Evolutionary conservation across 768 basidiomycete genomes (phyloP), one percentile per base, ranked within the genome.

Genomic region (Phaeotremella fagi): DNA sequence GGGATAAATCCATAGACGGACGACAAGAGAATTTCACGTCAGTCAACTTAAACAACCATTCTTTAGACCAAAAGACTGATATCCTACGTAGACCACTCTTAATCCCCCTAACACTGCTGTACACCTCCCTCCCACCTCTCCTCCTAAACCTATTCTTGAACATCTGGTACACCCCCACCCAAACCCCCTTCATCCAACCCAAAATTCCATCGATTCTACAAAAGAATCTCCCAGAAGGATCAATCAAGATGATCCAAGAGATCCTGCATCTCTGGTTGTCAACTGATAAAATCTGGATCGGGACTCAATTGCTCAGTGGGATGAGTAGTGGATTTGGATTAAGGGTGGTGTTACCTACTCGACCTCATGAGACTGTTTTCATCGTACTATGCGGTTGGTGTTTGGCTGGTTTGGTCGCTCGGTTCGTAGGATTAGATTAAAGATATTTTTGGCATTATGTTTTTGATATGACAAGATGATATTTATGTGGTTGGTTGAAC

Each of bases 281-380:
- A 9, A 51, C 64, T 33, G 61, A 71, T 47, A 53, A 60, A 18
- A 60, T 68, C 7, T 73, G 73, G 74, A 60, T 71, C 18, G 64
- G 67, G 3, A 62, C 63, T 1, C 47, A 59, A 7, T 43, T 75
- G 12, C 59, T 75, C 4, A 70, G 70, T 6, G 74, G 74, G 12
- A 70, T 75, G 65, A 61, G 66, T 25, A 65, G 66, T 2, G 74
- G 72, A 0, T 75, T 75, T 43, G 74, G 70, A 1, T 52, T 75
- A 37, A 46, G 72, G 29, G 68, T 70, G 0, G 23, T 72, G 6
- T 45, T 74, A 33, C 70, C 72, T n/a, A 72, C 69, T 2, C 57
- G 42, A 26, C 70, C 72, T 12, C 61, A 56, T 62, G 65, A 64
- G 51, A 74, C 72, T 16, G 71, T 63, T 9, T 31, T 38, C 22